Base-by-base conservation (phyloP, 2,329 filamentous ascomycete species). In the Plenodomus tracheiphilus region DNA sequence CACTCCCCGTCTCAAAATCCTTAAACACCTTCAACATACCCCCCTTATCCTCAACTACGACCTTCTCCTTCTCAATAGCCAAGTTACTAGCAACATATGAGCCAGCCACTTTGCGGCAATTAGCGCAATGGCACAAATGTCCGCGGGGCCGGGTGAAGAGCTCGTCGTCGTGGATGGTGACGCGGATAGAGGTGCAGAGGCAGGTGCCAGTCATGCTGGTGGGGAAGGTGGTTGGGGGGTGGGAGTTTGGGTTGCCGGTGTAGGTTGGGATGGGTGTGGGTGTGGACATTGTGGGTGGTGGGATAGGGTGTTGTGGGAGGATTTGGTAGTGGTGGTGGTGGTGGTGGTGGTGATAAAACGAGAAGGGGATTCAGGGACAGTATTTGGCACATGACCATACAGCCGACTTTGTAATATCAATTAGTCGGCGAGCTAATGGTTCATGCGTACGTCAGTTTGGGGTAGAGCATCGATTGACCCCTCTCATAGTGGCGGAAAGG, bases 41-140 rank as follows among this genome's bases (percentile, higher is more conserved):
- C 45, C 77, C 69, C 2, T 71, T 65, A 49, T 79, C 77, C 8
- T 73, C 62, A 32, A 79, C 73, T 2, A 68, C 65, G 22, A 81
- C 76, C 43, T 80, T 78, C 20, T 74, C 70, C 36, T 69, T 66
- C 44, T 75, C 71, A 18, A 78, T 75, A 5, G 69, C 61, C 13
- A 78, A 54, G 50, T 77, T 76, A 17, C 65, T 55, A 0, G 74
- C 57, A 2, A 74, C 70, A 44, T 72, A 74, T 4, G 72, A 74
- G 39, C 79, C 78, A 2, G 77, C 70, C 1, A 75, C 71, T 59
- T 80, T 81, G 36, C 77, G 74, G 64, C 79, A 81, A 51, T 81
- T 82, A 28, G 69, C 63, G 62, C 79, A 81, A 53, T 81, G 76
- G 62, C 79, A 81, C 7, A 80, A 62, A 18, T 66, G 61, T 2